Conservation (phyloP, 495 filamentous ascomycete genomes). For the Umbilicaria muhlenbergii region DNA sequence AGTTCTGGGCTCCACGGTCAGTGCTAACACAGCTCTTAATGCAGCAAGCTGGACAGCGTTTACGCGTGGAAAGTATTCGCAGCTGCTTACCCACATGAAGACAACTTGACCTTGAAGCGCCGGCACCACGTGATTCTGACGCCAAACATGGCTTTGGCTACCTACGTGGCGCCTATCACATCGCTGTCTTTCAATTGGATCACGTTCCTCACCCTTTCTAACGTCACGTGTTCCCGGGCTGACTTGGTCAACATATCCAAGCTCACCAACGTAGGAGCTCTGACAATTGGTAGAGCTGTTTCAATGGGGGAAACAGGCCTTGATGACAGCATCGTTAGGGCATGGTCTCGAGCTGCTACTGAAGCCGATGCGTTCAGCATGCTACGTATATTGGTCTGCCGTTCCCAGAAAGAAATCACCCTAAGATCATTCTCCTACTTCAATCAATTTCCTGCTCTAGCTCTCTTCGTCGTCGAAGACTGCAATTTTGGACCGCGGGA, state of each 20-base stretch:
- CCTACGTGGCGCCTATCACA: slow-evolving; percentile 8
- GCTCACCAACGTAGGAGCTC: slow-evolving; percentile 12
- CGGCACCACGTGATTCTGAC: slow-evolving; percentile 5
- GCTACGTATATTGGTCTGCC: slow-evolving; percentile 12
- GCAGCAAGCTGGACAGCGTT: slow-evolving; percentile 13
- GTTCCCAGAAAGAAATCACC: slow-evolving; percentile 10
- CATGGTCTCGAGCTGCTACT: slow-evolving; percentile 12
- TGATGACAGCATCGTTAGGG: slow-evolving; percentile 15
- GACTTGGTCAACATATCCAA: slow-evolving; percentile 12
- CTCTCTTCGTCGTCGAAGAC: slow-evolving; percentile 6
- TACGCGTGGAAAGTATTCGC: slow-evolving; percentile 15
- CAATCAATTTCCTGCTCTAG: slow-evolving; percentile 10
- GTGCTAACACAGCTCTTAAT: not conserved
- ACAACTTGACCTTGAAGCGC: slow-evolving; percentile 1
- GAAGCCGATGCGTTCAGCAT: slow-evolving; percentile 9
- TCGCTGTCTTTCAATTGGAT: slow-evolving; percentile 11
- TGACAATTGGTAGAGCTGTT: slow-evolving; percentile 10
- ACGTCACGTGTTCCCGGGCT: slow-evolving; percentile 7
- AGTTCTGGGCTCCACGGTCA: not conserved
- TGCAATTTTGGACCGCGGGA: slow-evolving; percentile 2
- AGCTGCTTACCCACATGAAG: slow-evolving; percentile 7
- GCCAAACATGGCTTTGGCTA: slow-evolving; percentile 5
- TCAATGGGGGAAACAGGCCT: slow-evolving; percentile 2
- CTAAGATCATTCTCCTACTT: slow-evolving; percentile 9
- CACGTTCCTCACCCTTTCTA: slow-evolving; percentile 13